A percentile compares a stretch with the other conserved stretches of the same genome.
phyloP scores from a whole-genome alignment of 75 land plant species.

The Sequoia sempervirens region DNA sequence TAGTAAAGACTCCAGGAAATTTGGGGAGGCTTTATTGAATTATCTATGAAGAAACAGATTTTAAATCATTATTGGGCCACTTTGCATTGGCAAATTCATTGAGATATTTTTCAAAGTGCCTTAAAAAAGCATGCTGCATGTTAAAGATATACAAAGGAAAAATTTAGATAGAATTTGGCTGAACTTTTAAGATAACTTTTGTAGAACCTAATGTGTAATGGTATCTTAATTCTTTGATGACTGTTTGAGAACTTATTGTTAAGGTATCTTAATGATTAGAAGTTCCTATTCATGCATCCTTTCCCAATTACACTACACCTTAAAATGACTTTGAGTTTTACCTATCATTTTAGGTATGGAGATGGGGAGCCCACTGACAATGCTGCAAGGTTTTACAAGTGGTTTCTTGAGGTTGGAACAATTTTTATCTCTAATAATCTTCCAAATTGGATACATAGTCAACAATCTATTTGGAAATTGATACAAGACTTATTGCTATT shows the following conservation, averaged over 20 bases:
- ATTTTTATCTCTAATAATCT: neutral
- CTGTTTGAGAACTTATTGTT: neutral
- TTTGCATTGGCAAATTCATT: neutral
- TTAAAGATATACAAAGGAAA: neutral
- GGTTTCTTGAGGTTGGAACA: conserved; percentile 65
- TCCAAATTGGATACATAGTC: neutral
- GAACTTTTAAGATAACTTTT: neutral
- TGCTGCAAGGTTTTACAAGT: conserved; percentile 97
- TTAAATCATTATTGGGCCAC: neutral
- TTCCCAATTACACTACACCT: neutral
- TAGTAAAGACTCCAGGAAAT: neutral
- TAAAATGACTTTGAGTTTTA: neutral
- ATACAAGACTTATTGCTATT: neutral
- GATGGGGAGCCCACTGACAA: conserved; percentile 99
- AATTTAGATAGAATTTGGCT: neutral
- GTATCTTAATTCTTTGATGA: neutral
- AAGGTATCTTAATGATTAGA: neutral
- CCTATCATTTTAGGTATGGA: conserved; percentile 65
- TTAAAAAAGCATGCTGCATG: neutral
- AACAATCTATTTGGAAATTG: neutral
- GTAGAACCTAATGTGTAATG: neutral
- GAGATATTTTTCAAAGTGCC: neutral
- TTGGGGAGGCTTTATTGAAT: neutral
- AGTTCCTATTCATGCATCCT: neutral
- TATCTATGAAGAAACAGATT: neutral